phyloP scores from a whole-genome alignment of 179 eudicot species.

The Actinidia arguta region DNA sequence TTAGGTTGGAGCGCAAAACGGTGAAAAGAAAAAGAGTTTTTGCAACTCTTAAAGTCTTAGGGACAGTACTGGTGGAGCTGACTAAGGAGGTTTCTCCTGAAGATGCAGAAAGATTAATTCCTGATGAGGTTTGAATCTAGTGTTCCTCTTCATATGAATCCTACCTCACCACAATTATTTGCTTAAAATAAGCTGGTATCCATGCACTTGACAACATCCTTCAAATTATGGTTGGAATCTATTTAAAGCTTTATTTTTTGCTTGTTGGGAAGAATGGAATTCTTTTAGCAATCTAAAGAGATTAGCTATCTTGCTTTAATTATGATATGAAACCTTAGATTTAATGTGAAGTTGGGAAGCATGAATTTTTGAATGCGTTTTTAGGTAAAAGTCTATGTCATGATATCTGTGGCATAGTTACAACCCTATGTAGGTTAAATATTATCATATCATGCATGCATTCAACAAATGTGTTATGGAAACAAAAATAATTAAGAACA shows the following conservation, averaged over 20 bases:
- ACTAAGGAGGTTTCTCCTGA: constrained; percentile 88
- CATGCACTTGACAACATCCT: background rate
- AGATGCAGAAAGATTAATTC: constrained; percentile 85
- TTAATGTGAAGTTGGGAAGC: background rate
- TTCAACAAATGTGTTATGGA: background rate
- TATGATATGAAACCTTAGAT: background rate
- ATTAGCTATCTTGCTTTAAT: background rate
- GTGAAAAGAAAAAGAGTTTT: constrained; percentile 89
- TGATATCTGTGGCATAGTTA: background rate
- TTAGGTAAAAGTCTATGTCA: background rate
- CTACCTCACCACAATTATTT: background rate
- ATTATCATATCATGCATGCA: background rate
- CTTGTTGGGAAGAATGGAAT: background rate
- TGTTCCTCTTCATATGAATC: background rate
- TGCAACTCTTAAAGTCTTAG: constrained; percentile 92
- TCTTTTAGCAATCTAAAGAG: background rate
- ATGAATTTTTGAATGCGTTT: constrained; percentile 1
- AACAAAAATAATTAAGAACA: background rate
- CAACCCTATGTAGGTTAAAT: background rate
- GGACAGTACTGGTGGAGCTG: constrained; percentile 89
- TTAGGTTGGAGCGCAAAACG: constrained; percentile 92
- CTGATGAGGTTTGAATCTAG: constrained; percentile 75
- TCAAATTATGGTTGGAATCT: background rate
- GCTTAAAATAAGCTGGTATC: background rate
- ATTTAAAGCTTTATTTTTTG: background rate